A percentile compares a stretch with the other conserved stretches of the same genome.
These are phyloP conservation scores for Trichosanthes truncata DNA, from an alignment of 306 rosid genomes.

Conservation along the genomic window DNA sequence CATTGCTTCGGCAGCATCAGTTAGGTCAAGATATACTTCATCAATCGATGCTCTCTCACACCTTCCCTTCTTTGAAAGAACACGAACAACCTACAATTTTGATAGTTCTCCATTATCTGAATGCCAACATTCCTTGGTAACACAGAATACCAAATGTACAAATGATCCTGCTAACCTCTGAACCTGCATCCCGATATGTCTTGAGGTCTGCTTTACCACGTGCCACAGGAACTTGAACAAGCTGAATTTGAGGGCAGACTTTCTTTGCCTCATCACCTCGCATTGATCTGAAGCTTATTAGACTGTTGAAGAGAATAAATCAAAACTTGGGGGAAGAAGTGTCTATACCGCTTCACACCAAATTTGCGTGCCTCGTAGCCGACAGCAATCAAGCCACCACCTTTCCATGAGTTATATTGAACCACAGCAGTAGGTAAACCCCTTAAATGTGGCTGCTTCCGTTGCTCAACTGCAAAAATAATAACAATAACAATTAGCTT, in stretches of 20 bases:
- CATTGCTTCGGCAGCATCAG: constrained; percentile 76
- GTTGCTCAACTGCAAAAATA: constrained; percentile 60
- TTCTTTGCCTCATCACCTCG: constrained; percentile 87
- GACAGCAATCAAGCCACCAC: constrained; percentile 89
- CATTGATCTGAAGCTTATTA: constrained; percentile 56
- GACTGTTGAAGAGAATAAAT: background rate
- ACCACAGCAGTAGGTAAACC: constrained; percentile 83
- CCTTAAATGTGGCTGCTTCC: constrained; percentile 69
- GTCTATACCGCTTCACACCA: constrained; percentile 74
- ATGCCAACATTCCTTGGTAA: background rate
- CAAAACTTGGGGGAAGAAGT: background rate
- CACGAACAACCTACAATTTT: constrained; percentile 54
- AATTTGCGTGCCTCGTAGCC: constrained; percentile 82
- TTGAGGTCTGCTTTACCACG: constrained; percentile 93
- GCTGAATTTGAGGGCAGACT: constrained; percentile 69
- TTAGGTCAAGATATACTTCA: constrained; percentile 91
- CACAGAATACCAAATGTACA: background rate
- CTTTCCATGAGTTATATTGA: constrained; percentile 85
- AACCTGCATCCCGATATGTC: constrained; percentile 68
- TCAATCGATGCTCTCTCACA: constrained; percentile 98
- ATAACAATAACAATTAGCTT: constrained; percentile 2
- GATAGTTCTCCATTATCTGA: background rate
- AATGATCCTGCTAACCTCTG: constrained; percentile 45
- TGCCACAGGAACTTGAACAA: constrained; percentile 83
- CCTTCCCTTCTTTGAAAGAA: constrained; percentile 72